Evolutionary conservation across 2,329 filamentous ascomycete genomes (phyloP), one percentile per base, ranked within the genome.

Genomic region (Neofusicoccum ribis): DNA sequence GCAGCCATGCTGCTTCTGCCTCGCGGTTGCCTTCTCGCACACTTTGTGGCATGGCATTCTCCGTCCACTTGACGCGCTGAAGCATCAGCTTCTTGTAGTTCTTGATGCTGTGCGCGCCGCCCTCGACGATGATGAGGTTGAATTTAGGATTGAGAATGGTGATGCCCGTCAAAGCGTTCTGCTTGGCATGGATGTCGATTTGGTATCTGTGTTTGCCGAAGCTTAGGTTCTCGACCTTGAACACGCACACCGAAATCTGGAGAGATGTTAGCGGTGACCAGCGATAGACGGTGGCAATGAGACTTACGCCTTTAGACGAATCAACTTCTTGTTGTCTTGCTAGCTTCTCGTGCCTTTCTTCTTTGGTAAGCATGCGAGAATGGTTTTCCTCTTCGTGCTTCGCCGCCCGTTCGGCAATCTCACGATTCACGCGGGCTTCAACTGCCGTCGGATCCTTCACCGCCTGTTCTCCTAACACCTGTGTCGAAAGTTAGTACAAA

Each of bases 381-480:
- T 93, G 89, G 77, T 99, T 99, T 65, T 85, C 82, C 46, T 87
- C 79, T 66, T 94, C 82, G 77, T 99, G 96, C 69, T 89, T 86
- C 66, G 91, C 85, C 65, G 90, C 88, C 47, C 95, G 91, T 68
- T 96, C 93, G 34, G 90, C 90, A 69, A 99, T 97, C 77, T 99
- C 93, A 62, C 89, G 86, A 77, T 96, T 97, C 60, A 99, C 95
- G 27, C 92, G 89, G 59, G 93, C 92, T 80, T 99, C 95, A 51
- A 99, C 95, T 3, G 95, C 95, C 0, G 96, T 99, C 6, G 95
- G 95, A 78, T 99, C 95, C 74, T 97, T 96, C 70, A 99, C 94
- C 17, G 89, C 89, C 78, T 92, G 90, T 75, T 97, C 92, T 68
- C 95, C 95, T 64, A 97, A 84, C 36, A 99, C 95, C 65, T 93